Evolutionary conservation across 306 rosid species (phyloP).

Genomic region (Luffa acutangula): DNA sequence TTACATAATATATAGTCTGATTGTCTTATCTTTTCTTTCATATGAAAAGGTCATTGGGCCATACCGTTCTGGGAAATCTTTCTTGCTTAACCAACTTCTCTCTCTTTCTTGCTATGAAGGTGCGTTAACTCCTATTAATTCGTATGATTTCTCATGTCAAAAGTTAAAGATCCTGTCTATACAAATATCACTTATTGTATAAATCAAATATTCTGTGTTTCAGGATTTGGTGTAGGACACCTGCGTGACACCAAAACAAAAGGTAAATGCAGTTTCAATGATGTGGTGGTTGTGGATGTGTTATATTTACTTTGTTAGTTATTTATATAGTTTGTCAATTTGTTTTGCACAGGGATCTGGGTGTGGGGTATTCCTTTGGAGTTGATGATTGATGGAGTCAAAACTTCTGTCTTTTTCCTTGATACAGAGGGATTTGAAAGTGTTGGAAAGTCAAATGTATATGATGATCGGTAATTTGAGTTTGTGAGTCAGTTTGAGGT

Average conservation of each 20-base stretch:
- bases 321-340: background rate
- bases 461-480: slow-evolving; percentile 82
- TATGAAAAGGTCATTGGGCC: slow-evolving; percentile 85
- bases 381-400: slow-evolving; percentile 68
- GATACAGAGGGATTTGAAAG: slow-evolving; percentile 99
- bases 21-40: background rate
- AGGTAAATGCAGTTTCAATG: slow-evolving; percentile 38
- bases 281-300: slow-evolving; percentile 18
- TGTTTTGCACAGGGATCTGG: slow-evolving; percentile 72
- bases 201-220: slow-evolving; percentile 11
- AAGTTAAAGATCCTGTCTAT: background rate
- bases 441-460: slow-evolving; percentile 88
- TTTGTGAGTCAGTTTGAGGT: slow-evolving; percentile 13
- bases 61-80: slow-evolving; percentile 92
- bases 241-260: slow-evolving; percentile 93
- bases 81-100: slow-evolving; percentile 92
- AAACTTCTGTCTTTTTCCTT: slow-evolving; percentile 80
- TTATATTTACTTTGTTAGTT: background rate
- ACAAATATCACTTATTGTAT: background rate
- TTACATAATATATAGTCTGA: background rate
- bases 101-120: slow-evolving; percentile 97
- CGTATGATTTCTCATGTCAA: background rate
- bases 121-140: slow-evolving; percentile 15
- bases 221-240: slow-evolving; percentile 99
- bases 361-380: slow-evolving; percentile 92